phyloP scores from a whole-genome alignment of 371 early-diverging fungal genomes.

The Paraphysoderma sedebokerense region DNA sequence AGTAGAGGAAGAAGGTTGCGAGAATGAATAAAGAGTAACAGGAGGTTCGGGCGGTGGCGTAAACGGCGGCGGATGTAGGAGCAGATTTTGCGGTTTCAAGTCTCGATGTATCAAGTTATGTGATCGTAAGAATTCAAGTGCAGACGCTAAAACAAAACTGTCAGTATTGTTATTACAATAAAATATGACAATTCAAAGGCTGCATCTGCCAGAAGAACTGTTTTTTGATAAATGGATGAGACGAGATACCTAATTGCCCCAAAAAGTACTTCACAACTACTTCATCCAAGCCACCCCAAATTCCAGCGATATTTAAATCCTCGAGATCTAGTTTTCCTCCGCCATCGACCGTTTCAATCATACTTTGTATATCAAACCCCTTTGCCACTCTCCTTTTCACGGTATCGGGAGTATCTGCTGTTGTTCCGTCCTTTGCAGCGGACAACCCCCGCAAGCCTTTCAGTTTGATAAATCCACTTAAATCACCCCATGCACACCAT shows the following conservation, averaged over 20 bases:
- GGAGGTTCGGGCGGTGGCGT: background rate
- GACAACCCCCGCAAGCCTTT: no score
- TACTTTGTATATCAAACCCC: no score
- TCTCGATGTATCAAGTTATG: constrained; percentile 87
- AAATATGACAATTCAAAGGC: background rate
- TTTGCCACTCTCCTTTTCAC: no score
- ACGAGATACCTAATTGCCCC: background rate
- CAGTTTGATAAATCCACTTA: background rate
- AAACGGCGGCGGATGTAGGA: constrained; percentile 7
- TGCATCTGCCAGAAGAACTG: background rate
- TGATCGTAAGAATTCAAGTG: constrained; percentile 68
- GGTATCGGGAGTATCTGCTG: no score
- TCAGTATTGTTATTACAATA: constrained; percentile 9
- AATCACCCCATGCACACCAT: background rate
- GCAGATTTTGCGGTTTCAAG: constrained; percentile 73
- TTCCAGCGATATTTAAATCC: background rate
- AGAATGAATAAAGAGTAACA: background rate
- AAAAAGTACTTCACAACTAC: background rate
- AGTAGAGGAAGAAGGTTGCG: background rate
- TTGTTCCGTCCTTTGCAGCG: no score
- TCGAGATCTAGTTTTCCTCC: background rate
- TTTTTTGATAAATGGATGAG: background rate
- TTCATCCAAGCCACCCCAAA: background rate
- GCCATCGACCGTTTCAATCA: no score
- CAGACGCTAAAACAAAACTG: no score